Conservation (phyloP, 176 grass and related monocot genomes). For the Avena sativa region DNA sequence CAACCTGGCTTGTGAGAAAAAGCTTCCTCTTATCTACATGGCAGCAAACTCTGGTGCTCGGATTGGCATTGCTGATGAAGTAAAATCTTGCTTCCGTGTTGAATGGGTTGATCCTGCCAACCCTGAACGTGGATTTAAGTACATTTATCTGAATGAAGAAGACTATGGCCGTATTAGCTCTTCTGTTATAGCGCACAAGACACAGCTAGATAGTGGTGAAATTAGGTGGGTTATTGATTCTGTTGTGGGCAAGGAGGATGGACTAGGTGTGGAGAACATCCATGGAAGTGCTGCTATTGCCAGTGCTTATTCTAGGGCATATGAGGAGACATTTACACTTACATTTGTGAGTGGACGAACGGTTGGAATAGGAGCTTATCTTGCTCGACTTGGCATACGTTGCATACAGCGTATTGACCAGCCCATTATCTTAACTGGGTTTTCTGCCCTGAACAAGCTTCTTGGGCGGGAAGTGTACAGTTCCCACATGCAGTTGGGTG, state of each 20-base stretch:
- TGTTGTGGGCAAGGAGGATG: slow-evolving; percentile 95
- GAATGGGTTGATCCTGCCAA: slow-evolving; percentile 77
- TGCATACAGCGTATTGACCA: slow-evolving; percentile 97
- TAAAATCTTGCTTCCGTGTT: slow-evolving; percentile 92
- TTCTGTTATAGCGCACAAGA: slow-evolving; percentile 90
- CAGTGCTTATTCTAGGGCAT: slow-evolving; percentile 94
- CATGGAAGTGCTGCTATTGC: slow-evolving; percentile 98
- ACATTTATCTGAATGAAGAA: slow-evolving; percentile 86
- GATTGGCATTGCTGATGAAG: slow-evolving; percentile 90
- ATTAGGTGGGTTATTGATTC: slow-evolving; percentile 90
- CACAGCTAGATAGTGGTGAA: slow-evolving; percentile 80
- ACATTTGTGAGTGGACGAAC: slow-evolving; percentile 90
- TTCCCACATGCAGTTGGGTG: slow-evolving; percentile 97
- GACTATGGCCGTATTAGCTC: slow-evolving; percentile 71
- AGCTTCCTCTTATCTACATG: slow-evolving; percentile 95
- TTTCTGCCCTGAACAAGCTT: slow-evolving; percentile 92
- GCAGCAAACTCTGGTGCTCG: slow-evolving; percentile 95
- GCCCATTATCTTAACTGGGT: slow-evolving; percentile 92
- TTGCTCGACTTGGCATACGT: slow-evolving; percentile 94
- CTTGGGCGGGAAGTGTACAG: slow-evolving; percentile 98
- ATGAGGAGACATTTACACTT: slow-evolving; percentile 93
- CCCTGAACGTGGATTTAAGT: slow-evolving; percentile 86
- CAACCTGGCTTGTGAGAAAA: slow-evolving; percentile 83
- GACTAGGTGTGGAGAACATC: slow-evolving; percentile 93
- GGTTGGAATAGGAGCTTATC: slow-evolving; percentile 96